Evolutionary conservation across 2,329 filamentous ascomycete species (phyloP).

Genomic region (Neofusicoccum kwambonambiense): DNA sequence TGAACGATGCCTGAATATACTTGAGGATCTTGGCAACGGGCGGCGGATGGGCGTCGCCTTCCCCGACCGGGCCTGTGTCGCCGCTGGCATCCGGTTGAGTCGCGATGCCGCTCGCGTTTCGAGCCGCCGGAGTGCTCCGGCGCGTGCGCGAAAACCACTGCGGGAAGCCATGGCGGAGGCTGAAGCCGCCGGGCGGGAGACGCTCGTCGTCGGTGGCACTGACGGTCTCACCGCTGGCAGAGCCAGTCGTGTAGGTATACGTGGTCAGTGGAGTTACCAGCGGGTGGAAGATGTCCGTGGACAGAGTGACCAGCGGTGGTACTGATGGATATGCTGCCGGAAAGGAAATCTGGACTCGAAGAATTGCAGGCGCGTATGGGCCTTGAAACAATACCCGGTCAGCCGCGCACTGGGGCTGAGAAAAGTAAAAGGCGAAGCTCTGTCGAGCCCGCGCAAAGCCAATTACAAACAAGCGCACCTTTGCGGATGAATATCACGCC

Average conservation of each 20-base stretch:
- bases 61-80: conserved; percentile 19
- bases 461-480: conserved; percentile 53
- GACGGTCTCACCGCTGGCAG: conserved; percentile 69
- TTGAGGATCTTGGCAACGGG: conserved; percentile 61
- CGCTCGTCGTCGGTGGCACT: conserved; percentile 81
- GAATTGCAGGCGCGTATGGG: conserved; percentile 81
- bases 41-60: conserved; percentile 19
- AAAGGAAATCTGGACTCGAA: conserved; percentile 89
- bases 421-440: neutral
- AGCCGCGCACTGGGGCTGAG: conserved; percentile 7
- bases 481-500: conserved; percentile 89
- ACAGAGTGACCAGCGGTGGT: conserved; percentile 83
- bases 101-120: conserved; percentile 29
- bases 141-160: conserved; percentile 68
- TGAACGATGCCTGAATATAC: conserved; percentile 82
- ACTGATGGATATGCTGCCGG: conserved; percentile 74
- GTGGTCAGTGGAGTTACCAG: conserved; percentile 91
- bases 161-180: conserved; percentile 85
- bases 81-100: neutral
- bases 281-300: conserved; percentile 92
- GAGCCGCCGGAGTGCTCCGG: conserved; percentile 23
- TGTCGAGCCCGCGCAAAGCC: conserved; percentile 5
- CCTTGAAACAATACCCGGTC: conserved; percentile 51
- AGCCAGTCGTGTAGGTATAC: conserved; percentile 82
- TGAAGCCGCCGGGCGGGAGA: conserved; percentile 85